Evolutionary conservation across 257 asterid genomes (phyloP), one percentile per base, ranked within the genome.

Genomic region (Knoxia roxburghii): DNA sequence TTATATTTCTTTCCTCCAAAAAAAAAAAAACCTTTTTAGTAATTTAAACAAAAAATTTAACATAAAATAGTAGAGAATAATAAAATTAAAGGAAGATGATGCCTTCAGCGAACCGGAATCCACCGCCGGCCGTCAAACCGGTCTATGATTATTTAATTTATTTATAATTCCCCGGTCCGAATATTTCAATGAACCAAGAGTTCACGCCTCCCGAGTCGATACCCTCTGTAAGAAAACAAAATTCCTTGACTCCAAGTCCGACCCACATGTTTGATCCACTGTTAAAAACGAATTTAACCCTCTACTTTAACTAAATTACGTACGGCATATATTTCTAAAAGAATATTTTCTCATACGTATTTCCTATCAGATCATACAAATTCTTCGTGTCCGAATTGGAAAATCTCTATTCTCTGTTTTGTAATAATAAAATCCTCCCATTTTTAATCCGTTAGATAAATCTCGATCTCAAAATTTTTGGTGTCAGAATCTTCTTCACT

Each of bases 121-220:
- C 29, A 58, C 41, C 45, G 37, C 26, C 14, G 15, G 26, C 20
- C 39, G 2, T 24, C 73, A 46, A 63, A 56, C 39, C 24, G 63
- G 55, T 12, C 26, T n/a, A 13, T 24, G 15, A 2, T 20, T 14
- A 27, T 8, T 39, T 18, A 20, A 7, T 59, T 56, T 46, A 5
- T 29, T 32, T 13, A 56, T 24, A n/a, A n/a, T n/a, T 57, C 17
- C 63, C 24, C 61, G 77, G 77, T 56, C 41, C 49, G 81, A 77
- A 72, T 77, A 77, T 77, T 56, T 68, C 26, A 72, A 63, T 68
- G 72, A 72, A 46, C 72, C 74, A 55, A 72, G 52, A 29, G 43
- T 62, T 76, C 81, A 76, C 77, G 81, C 63, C 54, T 72, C 74
- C 67, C 77, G 49, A 72, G 63, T 30, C 45, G 68, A 46, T 43